Evolutionary conservation across 192 early-diverging fungal genomes (phyloP).

Genomic region (Pilobolus umbonatus): DNA sequence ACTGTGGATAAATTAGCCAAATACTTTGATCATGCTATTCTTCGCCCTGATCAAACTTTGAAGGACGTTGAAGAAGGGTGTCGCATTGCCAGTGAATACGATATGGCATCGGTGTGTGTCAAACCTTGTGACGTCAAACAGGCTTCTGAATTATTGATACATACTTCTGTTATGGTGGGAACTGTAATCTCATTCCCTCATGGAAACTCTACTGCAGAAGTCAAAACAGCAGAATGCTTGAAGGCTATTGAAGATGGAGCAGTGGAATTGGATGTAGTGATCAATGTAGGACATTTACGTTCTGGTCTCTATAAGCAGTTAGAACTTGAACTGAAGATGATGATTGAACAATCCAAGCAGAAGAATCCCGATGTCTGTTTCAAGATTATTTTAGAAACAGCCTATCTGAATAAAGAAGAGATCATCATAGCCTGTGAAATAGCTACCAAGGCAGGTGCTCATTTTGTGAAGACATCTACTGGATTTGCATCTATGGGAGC

Average conservation of each 20-base stretch:
- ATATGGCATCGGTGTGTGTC: conserved; percentile 53
- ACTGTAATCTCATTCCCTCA: conserved; percentile 61
- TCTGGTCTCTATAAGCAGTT: conserved; percentile 40
- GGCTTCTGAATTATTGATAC: conserved; percentile 35
- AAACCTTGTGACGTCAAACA: conserved; percentile 56
- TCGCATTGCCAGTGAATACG: conserved; percentile 43
- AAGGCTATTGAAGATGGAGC: conserved; percentile 54
- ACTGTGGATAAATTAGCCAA: conserved; percentile 47
- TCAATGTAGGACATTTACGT: conserved; percentile 52
- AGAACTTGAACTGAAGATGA: conserved; percentile 37
- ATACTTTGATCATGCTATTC: conserved; percentile 57
- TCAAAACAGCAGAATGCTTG: conserved; percentile 50
- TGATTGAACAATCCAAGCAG: conserved; percentile 38
- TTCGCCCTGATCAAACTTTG: conserved; percentile 50
- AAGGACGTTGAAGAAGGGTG: conserved; percentile 49
- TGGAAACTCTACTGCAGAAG: conserved; percentile 44
- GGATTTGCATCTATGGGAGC: conserved; percentile 53
- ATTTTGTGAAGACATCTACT: conserved; percentile 62
- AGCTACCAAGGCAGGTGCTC: conserved; percentile 44
- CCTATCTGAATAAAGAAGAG: conserved; percentile 50
- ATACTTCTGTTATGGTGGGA: conserved; percentile 47
- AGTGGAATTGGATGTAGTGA: conserved; percentile 54
- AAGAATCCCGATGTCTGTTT: conserved; percentile 40
- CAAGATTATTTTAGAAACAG: conserved; percentile 61
- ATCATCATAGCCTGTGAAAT: conserved; percentile 42